A percentile compares a stretch with the other conserved stretches of the same genome.
These are phyloP conservation scores for Ramaria sp. DNA, from an alignment of 768 basidiomycete genomes.

Conservation along the genomic window DNA sequence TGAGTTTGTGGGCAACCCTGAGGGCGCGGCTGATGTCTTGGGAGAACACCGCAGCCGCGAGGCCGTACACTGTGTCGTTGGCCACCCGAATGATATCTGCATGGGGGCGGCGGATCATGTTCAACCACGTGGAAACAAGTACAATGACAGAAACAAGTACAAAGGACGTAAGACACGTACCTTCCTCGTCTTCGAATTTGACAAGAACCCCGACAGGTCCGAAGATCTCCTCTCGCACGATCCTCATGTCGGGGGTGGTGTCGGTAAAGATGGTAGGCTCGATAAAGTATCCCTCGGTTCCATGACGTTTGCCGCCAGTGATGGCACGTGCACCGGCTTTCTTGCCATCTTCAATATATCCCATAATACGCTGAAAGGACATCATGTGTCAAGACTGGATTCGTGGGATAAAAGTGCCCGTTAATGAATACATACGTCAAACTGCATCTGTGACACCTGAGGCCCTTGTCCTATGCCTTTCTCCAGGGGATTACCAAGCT, in stretches of 20 bases:
- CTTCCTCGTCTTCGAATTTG: slow-evolving; percentile 57
- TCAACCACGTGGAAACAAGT: neutral
- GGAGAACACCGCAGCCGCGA: slow-evolving; percentile 82
- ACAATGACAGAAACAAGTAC: neutral
- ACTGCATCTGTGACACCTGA: slow-evolving; percentile 67
- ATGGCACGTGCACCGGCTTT: slow-evolving; percentile 57
- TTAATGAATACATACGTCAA: slow-evolving; percentile 35
- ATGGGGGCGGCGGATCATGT: neutral
- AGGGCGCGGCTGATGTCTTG: slow-evolving; percentile 67
- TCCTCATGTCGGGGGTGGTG: slow-evolving; percentile 57
- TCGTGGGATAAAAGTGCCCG: neutral
- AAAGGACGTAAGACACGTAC: slow-evolving; percentile 10
- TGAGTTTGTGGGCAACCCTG: slow-evolving; percentile 56
- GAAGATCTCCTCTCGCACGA: slow-evolving; percentile 69
- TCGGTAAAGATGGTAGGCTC: slow-evolving; percentile 69
- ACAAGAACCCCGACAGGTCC: slow-evolving; percentile 70
- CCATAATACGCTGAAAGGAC: slow-evolving; percentile 50
- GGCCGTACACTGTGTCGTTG: slow-evolving; percentile 81
- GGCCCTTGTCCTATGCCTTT: slow-evolving; percentile 59
- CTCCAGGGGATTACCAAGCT: slow-evolving; percentile 64
- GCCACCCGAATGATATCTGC: slow-evolving; percentile 54
- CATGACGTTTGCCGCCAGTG: slow-evolving; percentile 50
- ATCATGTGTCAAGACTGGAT: slow-evolving; percentile 4
- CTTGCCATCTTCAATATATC: slow-evolving; percentile 69
- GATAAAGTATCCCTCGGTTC: slow-evolving; percentile 59